These are phyloP conservation scores for Stagonosporopsis vannaccii DNA, from an alignment of 2,329 filamentous ascomycete species.

Conservation along the genomic window DNA sequence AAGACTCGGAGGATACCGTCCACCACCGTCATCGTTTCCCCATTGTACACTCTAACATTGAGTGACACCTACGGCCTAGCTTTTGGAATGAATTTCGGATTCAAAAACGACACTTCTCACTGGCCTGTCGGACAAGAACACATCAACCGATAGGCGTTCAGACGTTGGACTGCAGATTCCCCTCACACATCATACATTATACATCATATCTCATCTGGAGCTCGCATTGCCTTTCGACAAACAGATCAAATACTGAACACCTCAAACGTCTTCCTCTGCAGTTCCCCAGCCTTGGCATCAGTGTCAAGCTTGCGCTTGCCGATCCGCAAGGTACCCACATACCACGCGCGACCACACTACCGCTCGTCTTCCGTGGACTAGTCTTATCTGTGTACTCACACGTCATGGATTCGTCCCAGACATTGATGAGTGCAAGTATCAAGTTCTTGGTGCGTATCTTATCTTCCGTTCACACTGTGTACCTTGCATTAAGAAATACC, in stretches of 20 bases:
- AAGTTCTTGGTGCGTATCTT: slow-evolving; percentile 55
- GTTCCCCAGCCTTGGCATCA: slow-evolving; percentile 33
- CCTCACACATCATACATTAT: not conserved
- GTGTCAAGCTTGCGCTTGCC: slow-evolving; percentile 31
- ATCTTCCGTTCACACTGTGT: slow-evolving; percentile 31
- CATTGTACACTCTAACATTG: slow-evolving; percentile 1
- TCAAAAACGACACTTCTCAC: slow-evolving; percentile 52
- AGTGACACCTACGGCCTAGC: slow-evolving; percentile 1
- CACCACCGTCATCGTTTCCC: slow-evolving; percentile 13
- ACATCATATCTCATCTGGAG: slow-evolving; percentile 11
- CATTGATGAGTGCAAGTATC: slow-evolving; percentile 57
- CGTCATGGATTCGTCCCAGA: slow-evolving; percentile 55
- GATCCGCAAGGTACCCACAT: slow-evolving; percentile 37
- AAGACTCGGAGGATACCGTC: slow-evolving; percentile 16
- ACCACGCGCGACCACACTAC: slow-evolving; percentile 39
- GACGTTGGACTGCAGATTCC: not conserved
- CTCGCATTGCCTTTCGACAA: slow-evolving; percentile 36
- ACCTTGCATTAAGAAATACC: slow-evolving; percentile 21
- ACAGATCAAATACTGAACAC: slow-evolving; percentile 30
- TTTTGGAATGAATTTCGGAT: slow-evolving; percentile 50
- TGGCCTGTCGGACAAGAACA: slow-evolving; percentile 57
- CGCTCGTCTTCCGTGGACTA: slow-evolving; percentile 35
- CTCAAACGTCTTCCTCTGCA: slow-evolving; percentile 37
- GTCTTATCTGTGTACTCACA: slow-evolving; percentile 42
- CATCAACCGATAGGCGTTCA: slow-evolving; percentile 48